Evolutionary conservation across 768 basidiomycete species (phyloP), one percentile per base, ranked within the genome.

Genomic region (Leccinum uliginosum): DNA sequence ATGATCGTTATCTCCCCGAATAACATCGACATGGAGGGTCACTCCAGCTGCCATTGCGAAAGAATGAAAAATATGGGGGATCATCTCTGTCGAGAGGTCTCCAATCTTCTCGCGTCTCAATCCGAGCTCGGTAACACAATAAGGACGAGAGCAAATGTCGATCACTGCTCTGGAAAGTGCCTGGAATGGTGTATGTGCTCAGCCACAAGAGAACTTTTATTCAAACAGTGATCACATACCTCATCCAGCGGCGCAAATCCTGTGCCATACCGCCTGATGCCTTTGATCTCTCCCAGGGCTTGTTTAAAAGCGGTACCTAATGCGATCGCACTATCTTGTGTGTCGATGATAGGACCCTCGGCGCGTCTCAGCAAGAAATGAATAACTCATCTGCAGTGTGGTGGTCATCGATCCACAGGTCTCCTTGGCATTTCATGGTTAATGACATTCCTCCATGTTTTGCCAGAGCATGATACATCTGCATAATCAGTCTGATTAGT

Each of bases 391-490:
- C 97, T 82, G 96, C 93, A 48, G 95, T 93, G 74, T 99, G 97
- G 67, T 98, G 97, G 75, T 99, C 97, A 74, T 99, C 97, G 58
- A 98, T 97, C 83, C 88, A 91, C 8, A 98, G 80, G 71, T 99
- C 97, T 40, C 97, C 97, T 68, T 90, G 85, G 73, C 94, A 98
- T 64, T 89, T 87, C 76, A 99, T 81, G 19, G 81, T 84, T 59
- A 99, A 77, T 0, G 93, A 94, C 85, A 97, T 90, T 56, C 93
- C 93, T 19, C 92, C 83, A 74, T 99, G 97, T 72, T 98, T 98
- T 34, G 97, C 96, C 4, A 99, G 83, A 2, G 97, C 96, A 61
- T 93, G 87, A 71, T 93, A 94, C 97, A 99, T 99, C 96, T 99
- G 57, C 9, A 38, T 24, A 44, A 51, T 29, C 10, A 15, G 27